These are phyloP conservation scores for Thraustochytrium sp. DNA, from an alignment of 352 stramenopile genomes.

Conservation along the genomic window DNA sequence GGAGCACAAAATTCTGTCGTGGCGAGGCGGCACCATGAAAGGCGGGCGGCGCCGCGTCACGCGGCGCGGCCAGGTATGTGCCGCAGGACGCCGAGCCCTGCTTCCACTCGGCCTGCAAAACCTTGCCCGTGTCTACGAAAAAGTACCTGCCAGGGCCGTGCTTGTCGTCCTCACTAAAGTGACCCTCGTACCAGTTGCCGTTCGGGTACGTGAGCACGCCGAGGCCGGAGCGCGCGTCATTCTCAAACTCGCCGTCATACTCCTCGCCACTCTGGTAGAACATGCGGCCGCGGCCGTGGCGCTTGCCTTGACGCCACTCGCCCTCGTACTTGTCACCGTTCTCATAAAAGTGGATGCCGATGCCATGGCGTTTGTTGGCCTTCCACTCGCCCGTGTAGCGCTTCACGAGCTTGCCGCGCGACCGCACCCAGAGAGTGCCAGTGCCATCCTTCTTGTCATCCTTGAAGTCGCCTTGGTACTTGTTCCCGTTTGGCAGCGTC, in stretches of 20 bases:
- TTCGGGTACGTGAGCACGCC: slow-evolving; percentile 73
- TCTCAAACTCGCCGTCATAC: slow-evolving; percentile 70
- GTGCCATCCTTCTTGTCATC: slow-evolving; percentile 63
- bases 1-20: slow-evolving; percentile 59
- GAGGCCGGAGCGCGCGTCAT: slow-evolving; percentile 66
- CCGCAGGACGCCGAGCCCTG: slow-evolving; percentile 67
- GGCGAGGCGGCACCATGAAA: not conserved
- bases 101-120: slow-evolving; percentile 81
- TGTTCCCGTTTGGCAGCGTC: not conserved
- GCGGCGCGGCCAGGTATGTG: slow-evolving; percentile 47
- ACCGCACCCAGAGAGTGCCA: slow-evolving; percentile 67
- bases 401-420: slow-evolving; percentile 65
- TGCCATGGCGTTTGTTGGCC: slow-evolving; percentile 82
- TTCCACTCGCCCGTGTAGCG: slow-evolving; percentile 87
- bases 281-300: slow-evolving; percentile 68
- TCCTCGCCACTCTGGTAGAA: slow-evolving; percentile 70
- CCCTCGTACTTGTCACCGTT: slow-evolving; percentile 72
- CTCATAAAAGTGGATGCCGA: slow-evolving; percentile 77
- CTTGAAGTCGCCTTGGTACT: slow-evolving; percentile 77
- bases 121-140: slow-evolving; percentile 70
- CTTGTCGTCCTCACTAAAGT: slow-evolving; percentile 76
- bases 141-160: slow-evolving; percentile 71
- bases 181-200: slow-evolving; percentile 74
- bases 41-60: not conserved
- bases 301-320: slow-evolving; percentile 67